Evolutionary conservation across 257 asterid genomes (phyloP), one percentile per base, ranked within the genome.

Genomic region (Oldenlandia corymbosa): DNA sequence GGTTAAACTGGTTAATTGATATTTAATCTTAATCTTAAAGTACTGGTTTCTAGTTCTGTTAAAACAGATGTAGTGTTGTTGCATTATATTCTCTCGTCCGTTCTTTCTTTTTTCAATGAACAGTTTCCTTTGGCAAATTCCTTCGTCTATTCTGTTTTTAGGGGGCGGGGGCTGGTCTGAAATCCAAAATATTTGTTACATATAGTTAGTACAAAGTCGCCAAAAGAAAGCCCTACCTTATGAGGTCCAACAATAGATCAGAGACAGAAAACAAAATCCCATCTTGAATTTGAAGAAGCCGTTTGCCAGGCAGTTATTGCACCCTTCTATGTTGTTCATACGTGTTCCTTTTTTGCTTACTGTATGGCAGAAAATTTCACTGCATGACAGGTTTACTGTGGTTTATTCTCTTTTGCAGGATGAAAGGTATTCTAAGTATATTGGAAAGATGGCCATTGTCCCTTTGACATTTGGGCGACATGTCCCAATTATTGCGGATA

Each of bases 401-500:
- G 21, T 18, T 45, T 48, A 43, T 17, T 46, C 31, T 12, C 56
- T 18, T 60, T 72, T 76, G 65, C 81, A 93, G 99, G 99, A 93
- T 75, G 90, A 90, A 69, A 88, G 97, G 1, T 89, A 89, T 73
- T 51, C 90, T 45, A 93, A 90, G 82, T 90, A 85, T 71, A 72
- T 93, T n/a, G 99, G 99, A 54, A 81, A 74, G 88, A 76, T 56
- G 86, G 97, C 96, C 68, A 93, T 93, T 76, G 96, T 90, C 63
- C 99, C 99, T 17, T 71, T 85, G 95, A 90, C 96, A 67, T 87
- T 71, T 85, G 99, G 99, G 60, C 91, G 97, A 69, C 96, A 84
- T 75, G 96, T 93, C 59, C 99, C 99, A n/a, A 93, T 93, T 49
- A 84, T 93, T 48, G 76, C 95, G 51, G 99, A 93, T 75, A 90